phyloP scores from a whole-genome alignment of 2,329 filamentous ascomycete species.

The Cladosporium cucumerinum region DNA sequence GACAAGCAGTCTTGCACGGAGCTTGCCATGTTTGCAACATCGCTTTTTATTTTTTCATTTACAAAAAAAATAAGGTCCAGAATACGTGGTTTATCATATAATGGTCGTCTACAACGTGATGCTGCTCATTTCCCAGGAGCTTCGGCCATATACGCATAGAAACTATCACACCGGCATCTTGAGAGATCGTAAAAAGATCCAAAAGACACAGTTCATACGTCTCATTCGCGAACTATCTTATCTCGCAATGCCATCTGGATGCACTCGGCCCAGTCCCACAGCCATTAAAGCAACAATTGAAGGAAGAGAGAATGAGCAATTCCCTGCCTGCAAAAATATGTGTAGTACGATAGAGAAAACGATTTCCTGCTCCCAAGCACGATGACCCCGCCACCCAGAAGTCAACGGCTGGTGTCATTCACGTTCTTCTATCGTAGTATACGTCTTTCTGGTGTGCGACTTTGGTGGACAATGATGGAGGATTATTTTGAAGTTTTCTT shows the following conservation, averaged over 20 bases:
- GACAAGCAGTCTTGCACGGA: not conserved
- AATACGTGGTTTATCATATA: not conserved
- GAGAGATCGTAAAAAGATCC: not conserved
- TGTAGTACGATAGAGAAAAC: not conserved
- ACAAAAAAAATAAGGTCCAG: not conserved
- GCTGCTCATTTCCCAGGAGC: no score
- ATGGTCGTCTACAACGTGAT: no score
- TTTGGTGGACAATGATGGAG: not conserved
- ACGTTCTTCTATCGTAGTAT: not conserved
- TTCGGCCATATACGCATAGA: not conserved
- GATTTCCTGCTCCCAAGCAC: not conserved
- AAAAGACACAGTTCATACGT: not conserved
- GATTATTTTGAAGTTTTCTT: not conserved
- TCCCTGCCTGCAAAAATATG: not conserved
- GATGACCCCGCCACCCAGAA: not conserved
- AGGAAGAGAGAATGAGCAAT: not conserved
- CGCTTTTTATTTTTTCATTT: no score
- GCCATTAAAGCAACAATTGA: not conserved
- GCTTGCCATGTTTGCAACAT: not conserved
- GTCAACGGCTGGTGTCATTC: not conserved
- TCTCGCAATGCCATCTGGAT: not conserved
- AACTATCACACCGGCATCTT: not conserved
- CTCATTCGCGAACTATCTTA: not conserved
- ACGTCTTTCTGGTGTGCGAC: not conserved
- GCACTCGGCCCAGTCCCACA: not conserved